These are phyloP conservation scores for Yamadazyma conglobata DNA, from an alignment of 1,139 yeast species.

Conservation along the genomic window DNA sequence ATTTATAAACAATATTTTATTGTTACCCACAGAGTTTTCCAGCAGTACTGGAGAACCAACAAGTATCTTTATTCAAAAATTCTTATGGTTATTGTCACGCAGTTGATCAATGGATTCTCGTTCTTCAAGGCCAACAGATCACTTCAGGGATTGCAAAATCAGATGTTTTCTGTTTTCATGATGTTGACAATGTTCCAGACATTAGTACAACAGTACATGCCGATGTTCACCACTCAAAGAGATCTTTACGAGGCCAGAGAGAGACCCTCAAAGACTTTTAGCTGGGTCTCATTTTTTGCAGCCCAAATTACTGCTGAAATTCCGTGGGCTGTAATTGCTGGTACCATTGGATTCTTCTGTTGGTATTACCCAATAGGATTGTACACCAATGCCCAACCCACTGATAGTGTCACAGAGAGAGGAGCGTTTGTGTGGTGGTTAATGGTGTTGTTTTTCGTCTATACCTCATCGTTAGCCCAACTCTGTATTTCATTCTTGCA, in stretches of 20 bases:
- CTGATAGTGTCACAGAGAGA: slow-evolving; percentile 23
- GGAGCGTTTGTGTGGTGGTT: slow-evolving; percentile 46
- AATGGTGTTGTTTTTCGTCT: slow-evolving; percentile 36
- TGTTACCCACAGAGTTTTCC: slow-evolving; percentile 54
- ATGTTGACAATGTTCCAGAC: slow-evolving; percentile 44
- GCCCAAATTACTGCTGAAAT: slow-evolving; percentile 71
- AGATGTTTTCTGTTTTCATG: slow-evolving; percentile 56
- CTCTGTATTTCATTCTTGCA: slow-evolving; percentile 37
- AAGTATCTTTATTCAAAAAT: slow-evolving; percentile 65
- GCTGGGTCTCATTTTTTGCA: slow-evolving; percentile 36
- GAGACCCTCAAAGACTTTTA: slow-evolving; percentile 29
- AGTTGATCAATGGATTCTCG: slow-evolving; percentile 70
- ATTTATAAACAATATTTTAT: slow-evolving; percentile 44
- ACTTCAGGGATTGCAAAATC: slow-evolving; percentile 44
- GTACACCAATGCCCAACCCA: slow-evolving; percentile 48
- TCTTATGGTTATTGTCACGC: slow-evolving; percentile 46
- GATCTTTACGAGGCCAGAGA: slow-evolving; percentile 37
- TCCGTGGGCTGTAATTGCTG: slow-evolving; percentile 69
- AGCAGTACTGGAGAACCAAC: slow-evolving; percentile 78
- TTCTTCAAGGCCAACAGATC: slow-evolving; percentile 39
- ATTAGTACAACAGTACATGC: slow-evolving; percentile 51
- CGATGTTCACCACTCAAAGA: slow-evolving; percentile 31
- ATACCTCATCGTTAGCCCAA: slow-evolving; percentile 38
- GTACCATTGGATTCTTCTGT: slow-evolving; percentile 64
- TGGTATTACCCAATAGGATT: slow-evolving; percentile 85